phyloP scores from a whole-genome alignment of 164 flowering plant species.

The Platanus orientalis region DNA sequence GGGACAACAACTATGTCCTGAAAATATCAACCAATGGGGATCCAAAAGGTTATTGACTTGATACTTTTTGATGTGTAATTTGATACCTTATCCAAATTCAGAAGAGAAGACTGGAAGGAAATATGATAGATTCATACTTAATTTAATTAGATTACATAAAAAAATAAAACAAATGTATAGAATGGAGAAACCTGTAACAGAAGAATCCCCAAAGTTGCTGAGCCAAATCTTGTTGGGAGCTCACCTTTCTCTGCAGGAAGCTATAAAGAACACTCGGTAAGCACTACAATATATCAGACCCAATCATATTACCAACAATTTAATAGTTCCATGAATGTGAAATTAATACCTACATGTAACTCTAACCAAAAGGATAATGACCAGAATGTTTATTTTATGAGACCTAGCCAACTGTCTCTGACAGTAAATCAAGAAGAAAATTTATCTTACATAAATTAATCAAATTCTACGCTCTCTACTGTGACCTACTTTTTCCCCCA shows the following conservation, averaged over 20 bases:
- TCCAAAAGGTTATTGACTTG: conserved; percentile 23
- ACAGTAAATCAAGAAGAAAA: conserved; percentile 79
- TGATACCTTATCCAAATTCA: conserved; percentile 24
- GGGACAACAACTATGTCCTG: conserved; percentile 99
- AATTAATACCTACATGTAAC: neutral
- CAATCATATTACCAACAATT: neutral
- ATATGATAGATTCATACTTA: conserved; percentile 9
- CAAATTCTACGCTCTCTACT: no score
- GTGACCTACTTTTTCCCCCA: conserved; percentile 77
- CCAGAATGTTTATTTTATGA: neutral
- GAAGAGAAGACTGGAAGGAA: conserved; percentile 13
- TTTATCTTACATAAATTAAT: conserved; percentile 31
- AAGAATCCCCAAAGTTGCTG: conserved; percentile 96
- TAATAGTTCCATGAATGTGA: no score
- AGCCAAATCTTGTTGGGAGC: conserved; percentile 95
- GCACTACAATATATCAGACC: conserved; percentile 18
- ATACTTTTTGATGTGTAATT: conserved; percentile 16
- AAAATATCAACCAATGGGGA: conserved; percentile 33
- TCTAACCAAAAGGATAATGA: conserved; percentile 1
- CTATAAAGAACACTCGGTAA: conserved; percentile 48
- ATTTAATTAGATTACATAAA: neutral
- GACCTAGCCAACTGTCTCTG: conserved; percentile 66
- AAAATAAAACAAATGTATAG: conserved; percentile 3
- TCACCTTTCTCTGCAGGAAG: conserved; percentile 99
- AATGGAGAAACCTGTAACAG: conserved; percentile 65